Evolutionary conservation across 2,329 filamentous ascomycete species (phyloP), one percentile per base, ranked within the genome.

Genomic region (Apiospora pterosperma): DNA sequence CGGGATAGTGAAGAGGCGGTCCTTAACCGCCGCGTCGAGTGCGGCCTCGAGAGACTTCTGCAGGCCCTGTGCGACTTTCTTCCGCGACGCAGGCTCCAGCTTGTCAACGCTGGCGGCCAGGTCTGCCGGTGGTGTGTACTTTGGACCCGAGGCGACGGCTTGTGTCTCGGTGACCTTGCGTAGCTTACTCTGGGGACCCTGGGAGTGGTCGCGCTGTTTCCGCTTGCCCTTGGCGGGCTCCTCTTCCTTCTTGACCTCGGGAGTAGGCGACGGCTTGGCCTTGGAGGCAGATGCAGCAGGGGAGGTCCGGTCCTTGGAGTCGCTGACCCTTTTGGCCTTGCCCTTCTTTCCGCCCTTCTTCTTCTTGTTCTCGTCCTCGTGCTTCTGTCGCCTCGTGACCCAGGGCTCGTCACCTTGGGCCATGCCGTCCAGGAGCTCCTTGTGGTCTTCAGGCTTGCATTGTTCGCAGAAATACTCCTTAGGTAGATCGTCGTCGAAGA

Each of bases 381-480:
- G 85, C 61, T 80, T 81, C 70, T 85, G 86, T 16, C 88, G 87
- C 41, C 88, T 82, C 62, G 86, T 86, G 74, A 94, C 90, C 96
- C 96, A 98, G 0, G 93, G 91, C 77, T 89, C 91, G 79, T 97
- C 92, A 5, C 95, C 96, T 48, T 85, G 87, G 23, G 84, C 86
- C 64, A 97, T 90, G 64, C 90, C 92, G 12, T 90, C 90, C 4
- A 99, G 80, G 3, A 97, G 87, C 66, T 90, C 89, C 70, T 88
- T 88, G 79, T 99, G 96, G 67, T 94, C 88, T 64, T 93, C 86
- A 0, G 96, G 96, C 62, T 86, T 86, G 81, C 96, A 98, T 78
- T 90, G 82, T 78, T 99, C 96, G 79, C 96, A 99, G 78, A 91
- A 96, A 80, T 99, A 99, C 77, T 92, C 85, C 66, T 91, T 91